Evolutionary conservation across 805 yeast species (phyloP), one percentile per base, ranked within the genome.

Genomic region (Saturnispora sanitii): DNA sequence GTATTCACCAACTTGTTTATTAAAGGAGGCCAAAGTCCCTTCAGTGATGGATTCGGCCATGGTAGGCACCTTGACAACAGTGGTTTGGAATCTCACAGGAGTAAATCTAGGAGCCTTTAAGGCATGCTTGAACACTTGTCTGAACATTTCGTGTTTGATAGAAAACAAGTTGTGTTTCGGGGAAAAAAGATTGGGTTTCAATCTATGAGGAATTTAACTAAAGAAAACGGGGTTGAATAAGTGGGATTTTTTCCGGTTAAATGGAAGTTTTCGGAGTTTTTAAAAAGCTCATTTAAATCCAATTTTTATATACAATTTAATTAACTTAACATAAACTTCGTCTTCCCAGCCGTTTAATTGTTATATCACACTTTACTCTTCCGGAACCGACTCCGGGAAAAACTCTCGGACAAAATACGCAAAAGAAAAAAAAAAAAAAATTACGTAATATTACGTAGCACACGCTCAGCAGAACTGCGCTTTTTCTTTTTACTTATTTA

Each of bases 31-130:
- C 50, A 92, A 73, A 37, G 97, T 85, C 60, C 98, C 98, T 65
- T 92, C 98, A 32, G 96, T 85, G 58, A 92, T 81, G 38, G 96
- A 88, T 67, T 92, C 98, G 33, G 98, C 97, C 96, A 92, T 87
- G 49, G 85, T 94, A 37, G 98, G 98, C 18, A 92, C 97, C 63
- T 87, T 84, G 40, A 90, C 94, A 37, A 61, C 56, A 22, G 64
- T 65, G 2, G 69, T 53, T 40, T 60, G 53, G 27, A 50, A 56
- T 49, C 69, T 58, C 21, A 44, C 47, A 22, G 25, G 33, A 16
- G 42, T 23, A 15, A 36, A 31, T 15, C 28, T 17, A 20, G 37
- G 35, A 31, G 40, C 38, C 32, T 38, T 37, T 13, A 40, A 40
- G n/a, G 35, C 35, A 23, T 41, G 35, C 28, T 35, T 41, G 18